Evolutionary conservation across 306 rosid species (phyloP).

Genomic region (Vigna reflexopilosa): DNA sequence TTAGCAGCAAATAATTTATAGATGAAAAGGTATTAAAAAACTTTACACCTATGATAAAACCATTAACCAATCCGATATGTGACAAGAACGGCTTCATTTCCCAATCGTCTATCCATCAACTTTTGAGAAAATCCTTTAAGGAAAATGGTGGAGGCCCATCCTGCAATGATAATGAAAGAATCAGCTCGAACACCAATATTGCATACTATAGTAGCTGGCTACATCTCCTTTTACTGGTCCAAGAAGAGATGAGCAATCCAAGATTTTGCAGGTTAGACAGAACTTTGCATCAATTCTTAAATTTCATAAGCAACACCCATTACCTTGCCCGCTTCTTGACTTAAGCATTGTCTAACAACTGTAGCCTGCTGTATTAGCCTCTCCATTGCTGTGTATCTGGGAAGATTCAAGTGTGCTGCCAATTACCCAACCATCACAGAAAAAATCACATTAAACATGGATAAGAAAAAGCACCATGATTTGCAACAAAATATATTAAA

Average conservation of each 20-base stretch:
- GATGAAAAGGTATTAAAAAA: conserved; percentile 28
- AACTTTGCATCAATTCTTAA: conserved; percentile 30
- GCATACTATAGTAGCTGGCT: neutral
- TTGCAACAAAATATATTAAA: conserved; percentile 12
- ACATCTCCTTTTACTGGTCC: conserved; percentile 4
- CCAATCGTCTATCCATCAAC: conserved; percentile 51
- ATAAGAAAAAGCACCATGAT: conserved; percentile 22
- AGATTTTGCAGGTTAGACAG: conserved; percentile 7
- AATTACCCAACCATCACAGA: conserved; percentile 42
- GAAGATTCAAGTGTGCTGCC: conserved; percentile 75
- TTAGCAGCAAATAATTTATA: conserved; percentile 35
- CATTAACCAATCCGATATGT: conserved; percentile 40
- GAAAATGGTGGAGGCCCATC: conserved; percentile 72
- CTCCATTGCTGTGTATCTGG: conserved; percentile 84
- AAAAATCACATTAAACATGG: neutral
- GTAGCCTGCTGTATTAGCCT: conserved; percentile 85
- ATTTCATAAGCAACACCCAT: conserved; percentile 27
- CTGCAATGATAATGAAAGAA: conserved; percentile 57
- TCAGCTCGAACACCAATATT: conserved; percentile 32
- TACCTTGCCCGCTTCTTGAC: conserved; percentile 78
- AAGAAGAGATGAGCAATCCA: conserved; percentile 22
- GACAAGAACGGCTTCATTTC: conserved; percentile 42
- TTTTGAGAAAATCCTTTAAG: conserved; percentile 71
- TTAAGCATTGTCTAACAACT: conserved; percentile 74
- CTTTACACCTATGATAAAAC: conserved; percentile 40